phyloP scores from a whole-genome alignment of 1,139 yeast species.

The Debaryomyces psychrophilus region DNA sequence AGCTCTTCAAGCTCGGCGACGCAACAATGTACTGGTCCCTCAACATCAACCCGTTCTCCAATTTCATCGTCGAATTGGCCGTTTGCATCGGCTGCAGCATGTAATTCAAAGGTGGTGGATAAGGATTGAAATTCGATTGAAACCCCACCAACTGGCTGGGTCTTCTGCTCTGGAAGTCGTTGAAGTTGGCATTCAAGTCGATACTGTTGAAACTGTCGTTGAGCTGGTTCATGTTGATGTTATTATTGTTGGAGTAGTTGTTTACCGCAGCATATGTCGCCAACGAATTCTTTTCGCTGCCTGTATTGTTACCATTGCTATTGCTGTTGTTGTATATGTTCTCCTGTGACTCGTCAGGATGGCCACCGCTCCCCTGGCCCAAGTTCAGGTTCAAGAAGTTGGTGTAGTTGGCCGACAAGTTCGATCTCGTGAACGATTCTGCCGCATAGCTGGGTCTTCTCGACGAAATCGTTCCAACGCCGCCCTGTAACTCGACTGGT shows the following conservation, averaged over 20 bases:
- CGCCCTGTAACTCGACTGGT: slow-evolving; percentile 66
- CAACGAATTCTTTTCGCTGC: slow-evolving; percentile 29
- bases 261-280: slow-evolving; percentile 31
- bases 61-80: slow-evolving; percentile 25
- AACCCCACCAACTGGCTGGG: slow-evolving; percentile 49
- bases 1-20: slow-evolving; percentile 48
- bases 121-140: slow-evolving; percentile 6
- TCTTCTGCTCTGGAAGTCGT: slow-evolving; percentile 48
- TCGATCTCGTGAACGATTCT: slow-evolving; percentile 52
- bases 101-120: slow-evolving; percentile 3
- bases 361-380: slow-evolving; percentile 3
- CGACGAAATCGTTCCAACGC: slow-evolving; percentile 60
- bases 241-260: slow-evolving; percentile 20
- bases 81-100: slow-evolving; percentile 6
- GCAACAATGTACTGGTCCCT: slow-evolving; percentile 56
- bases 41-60: slow-evolving; percentile 61
- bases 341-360: slow-evolving; percentile 20
- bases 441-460: slow-evolving; percentile 71
- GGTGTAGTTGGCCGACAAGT: slow-evolving; percentile 8
- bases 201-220: slow-evolving; percentile 40
- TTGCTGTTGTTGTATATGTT: slow-evolving; percentile 29
- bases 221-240: slow-evolving; percentile 30
- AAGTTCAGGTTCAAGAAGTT: slow-evolving; percentile 7
- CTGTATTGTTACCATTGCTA: slow-evolving; percentile 19
- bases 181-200: slow-evolving; percentile 38